These are phyloP conservation scores for Oryza australiensis DNA, from an alignment of 176 grass and related monocot genomes.

Conservation along the genomic window DNA sequence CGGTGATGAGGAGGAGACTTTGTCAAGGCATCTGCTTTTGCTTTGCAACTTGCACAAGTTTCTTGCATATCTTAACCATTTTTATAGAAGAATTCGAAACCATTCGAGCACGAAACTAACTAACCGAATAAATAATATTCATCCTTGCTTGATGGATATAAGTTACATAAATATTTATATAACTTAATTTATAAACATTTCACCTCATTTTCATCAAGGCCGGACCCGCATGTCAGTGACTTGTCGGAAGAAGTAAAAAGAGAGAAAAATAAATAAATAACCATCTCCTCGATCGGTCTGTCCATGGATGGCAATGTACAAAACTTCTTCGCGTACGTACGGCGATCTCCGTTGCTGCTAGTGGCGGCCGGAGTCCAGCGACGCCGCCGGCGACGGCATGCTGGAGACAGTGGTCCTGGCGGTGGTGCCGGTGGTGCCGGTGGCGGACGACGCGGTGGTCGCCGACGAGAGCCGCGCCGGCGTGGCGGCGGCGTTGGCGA, in stretches of 20 bases:
- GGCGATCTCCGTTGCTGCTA: background rate
- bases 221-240: background rate
- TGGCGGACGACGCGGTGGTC: conserved; percentile 18
- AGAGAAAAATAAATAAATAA: background rate
- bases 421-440: background rate
- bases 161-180: conserved; percentile 9
- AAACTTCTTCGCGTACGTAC: conserved; percentile 13
- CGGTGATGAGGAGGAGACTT: background rate
- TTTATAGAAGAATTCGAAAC: background rate
- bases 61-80: background rate
- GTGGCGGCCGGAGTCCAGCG: conserved; percentile 29
- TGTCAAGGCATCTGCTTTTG: background rate
- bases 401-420: conserved; percentile 24
- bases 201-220: background rate
- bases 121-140: background rate
- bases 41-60: background rate
- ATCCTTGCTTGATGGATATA: conserved; percentile 1
- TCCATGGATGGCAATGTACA: conserved; percentile 42
- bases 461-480: conserved; percentile 35
- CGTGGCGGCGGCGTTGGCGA: background rate
- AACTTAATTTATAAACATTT: background rate
- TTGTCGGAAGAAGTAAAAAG: fast-evolving
- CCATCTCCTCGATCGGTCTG: conserved; percentile 12
- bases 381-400: conserved; percentile 50
- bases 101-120: background rate